phyloP scores from a whole-genome alignment of 495 filamentous ascomycete species.

The Cenococcum geophilum region DNA sequence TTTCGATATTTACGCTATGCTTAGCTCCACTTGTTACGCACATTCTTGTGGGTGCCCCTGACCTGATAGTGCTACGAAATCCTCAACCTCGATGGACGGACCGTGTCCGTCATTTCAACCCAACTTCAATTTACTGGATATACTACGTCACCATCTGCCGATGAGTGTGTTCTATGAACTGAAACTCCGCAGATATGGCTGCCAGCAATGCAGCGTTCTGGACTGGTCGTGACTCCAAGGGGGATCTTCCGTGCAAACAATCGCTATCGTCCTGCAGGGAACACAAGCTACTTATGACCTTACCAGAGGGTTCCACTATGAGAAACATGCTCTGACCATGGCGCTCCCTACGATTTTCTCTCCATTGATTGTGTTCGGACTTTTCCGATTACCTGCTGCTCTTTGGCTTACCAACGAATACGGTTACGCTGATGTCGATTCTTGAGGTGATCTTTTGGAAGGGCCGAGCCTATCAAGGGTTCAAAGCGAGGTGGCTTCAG shows the following conservation, averaged over 20 bases:
- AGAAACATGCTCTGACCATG: background rate
- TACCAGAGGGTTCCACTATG: background rate
- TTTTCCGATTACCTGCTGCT: background rate
- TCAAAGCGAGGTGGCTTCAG: background rate
- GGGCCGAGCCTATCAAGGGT: background rate
- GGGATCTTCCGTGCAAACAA: background rate
- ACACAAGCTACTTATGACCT: background rate
- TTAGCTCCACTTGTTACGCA: background rate
- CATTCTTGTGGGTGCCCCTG: background rate
- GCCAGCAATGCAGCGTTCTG: background rate
- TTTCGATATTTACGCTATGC: background rate
- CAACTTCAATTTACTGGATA: background rate
- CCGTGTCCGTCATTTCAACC: background rate
- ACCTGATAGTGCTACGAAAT: background rate
- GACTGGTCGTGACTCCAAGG: background rate
- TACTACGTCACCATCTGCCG: background rate
- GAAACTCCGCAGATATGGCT: background rate
- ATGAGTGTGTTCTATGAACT: background rate
- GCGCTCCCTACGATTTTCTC: background rate
- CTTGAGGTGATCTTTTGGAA: background rate
- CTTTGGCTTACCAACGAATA: background rate
- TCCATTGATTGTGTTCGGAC: background rate
- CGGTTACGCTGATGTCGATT: background rate
- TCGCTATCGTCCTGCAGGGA: background rate
- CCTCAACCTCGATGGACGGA: background rate